Evolutionary conservation across 768 basidiomycete genomes (phyloP), one percentile per base, ranked within the genome.

Genomic region (Mycena vulgaris): DNA sequence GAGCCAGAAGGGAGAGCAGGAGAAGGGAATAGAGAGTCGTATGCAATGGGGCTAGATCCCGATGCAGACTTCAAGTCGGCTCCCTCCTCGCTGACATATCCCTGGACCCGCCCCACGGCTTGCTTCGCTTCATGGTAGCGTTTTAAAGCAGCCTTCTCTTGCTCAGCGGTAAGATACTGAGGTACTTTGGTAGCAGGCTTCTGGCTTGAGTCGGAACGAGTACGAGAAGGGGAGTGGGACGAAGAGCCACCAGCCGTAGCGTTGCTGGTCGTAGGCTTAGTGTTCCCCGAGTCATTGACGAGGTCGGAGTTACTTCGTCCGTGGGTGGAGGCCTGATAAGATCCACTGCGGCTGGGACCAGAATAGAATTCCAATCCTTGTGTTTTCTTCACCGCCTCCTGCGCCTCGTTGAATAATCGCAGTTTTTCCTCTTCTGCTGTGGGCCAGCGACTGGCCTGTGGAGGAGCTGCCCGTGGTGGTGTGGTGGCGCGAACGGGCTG

Each of bases 391-490:
- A 89, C 94, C n/a, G 87, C 90, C 1, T 86, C 88, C 75, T 91
- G 90, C 0, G 94, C 93, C 56, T 89, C 78, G 57, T 92, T 83
- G 78, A 87, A 94, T n/a, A 94, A 76, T n/a, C 87, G 84, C 1
- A 86, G 79, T 74, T 95, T 95, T 77, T 95, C 94, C 63, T 90
- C 88, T 79, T 94, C 94, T 0, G 95, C 93, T 1, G 90, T 86
- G 9, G 83, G 83, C 92, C 92, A 95, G 42, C 78, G 77, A 33
- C 76, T 74, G 33, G 68, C 68, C 23, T 75, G 67, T 1, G 71
- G 53, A 21, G 76, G 57, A 4, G 63, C 40, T 55, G 74, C 61
- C 47, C 72, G 66, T 63, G 76, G 66, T 42, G 70, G 62, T 35
- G 67, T 63, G 52, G 37, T 59, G 39, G 59, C 56, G 58, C 67